phyloP scores from a whole-genome alignment of 345 rosid species.

The Mallotus nudiflorus region DNA sequence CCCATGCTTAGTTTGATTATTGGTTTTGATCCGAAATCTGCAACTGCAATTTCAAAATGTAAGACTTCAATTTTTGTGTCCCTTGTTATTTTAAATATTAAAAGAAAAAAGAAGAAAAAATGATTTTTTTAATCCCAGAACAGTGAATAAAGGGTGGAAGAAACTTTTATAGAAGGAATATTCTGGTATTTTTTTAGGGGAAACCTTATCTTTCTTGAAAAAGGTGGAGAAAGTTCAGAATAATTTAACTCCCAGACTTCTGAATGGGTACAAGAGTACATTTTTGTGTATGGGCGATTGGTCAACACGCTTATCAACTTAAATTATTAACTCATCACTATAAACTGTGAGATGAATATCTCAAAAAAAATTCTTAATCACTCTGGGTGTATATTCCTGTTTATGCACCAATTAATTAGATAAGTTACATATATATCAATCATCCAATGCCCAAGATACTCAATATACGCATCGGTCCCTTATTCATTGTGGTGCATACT shows the following conservation, averaged over 20 bases:
- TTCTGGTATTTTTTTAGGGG: neutral
- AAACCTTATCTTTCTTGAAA: neutral
- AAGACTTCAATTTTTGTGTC: too few relatives aligned
- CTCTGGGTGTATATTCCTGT: too few relatives aligned
- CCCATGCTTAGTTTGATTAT: constrained; percentile 51
- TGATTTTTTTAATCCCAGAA: neutral
- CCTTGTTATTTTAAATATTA: too few relatives aligned
- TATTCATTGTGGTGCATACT: too few relatives aligned
- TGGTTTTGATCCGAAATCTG: constrained; percentile 53
- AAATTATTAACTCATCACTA: too few relatives aligned
- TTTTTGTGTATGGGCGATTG: neutral
- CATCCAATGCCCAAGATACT: too few relatives aligned
- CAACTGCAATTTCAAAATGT: constrained; percentile 61
- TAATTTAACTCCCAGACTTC: neutral
- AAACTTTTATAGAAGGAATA: neutral
- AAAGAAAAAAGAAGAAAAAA: neutral
- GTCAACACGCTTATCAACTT: too few relatives aligned
- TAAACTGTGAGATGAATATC: too few relatives aligned
- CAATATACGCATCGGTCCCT: too few relatives aligned
- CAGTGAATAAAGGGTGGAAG: neutral
- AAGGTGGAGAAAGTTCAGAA: neutral
- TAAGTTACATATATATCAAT: too few relatives aligned
- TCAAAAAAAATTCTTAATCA: too few relatives aligned
- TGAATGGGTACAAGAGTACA: neutral
- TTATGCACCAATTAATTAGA: too few relatives aligned